A percentile compares a stretch with the other conserved stretches of the same genome.
Evolutionary conservation across 2,329 filamentous ascomycete genomes (phyloP).

Genomic region (Echinosphaeria canescens): DNA sequence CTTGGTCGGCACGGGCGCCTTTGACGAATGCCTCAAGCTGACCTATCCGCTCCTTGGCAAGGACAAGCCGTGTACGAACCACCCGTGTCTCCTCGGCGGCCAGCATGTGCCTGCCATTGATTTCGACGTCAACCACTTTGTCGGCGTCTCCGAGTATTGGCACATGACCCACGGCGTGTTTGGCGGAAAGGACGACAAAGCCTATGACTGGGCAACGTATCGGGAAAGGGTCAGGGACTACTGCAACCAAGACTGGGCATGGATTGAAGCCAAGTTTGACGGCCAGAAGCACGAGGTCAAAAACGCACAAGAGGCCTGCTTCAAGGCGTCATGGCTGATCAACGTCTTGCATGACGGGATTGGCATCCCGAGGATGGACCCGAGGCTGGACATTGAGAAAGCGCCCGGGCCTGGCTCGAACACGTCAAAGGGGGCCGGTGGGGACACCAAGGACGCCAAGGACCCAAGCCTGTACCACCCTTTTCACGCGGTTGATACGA

Average conservation of each 20-base stretch:
- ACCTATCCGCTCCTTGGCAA: constrained; percentile 82
- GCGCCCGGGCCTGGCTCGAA: constrained; percentile 33
- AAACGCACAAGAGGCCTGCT: constrained; percentile 73
- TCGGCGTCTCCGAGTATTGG: constrained; percentile 97
- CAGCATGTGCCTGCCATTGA: constrained; percentile 90
- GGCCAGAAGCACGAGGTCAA: constrained; percentile 53
- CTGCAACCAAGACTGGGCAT: constrained; percentile 64
- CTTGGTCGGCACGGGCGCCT: constrained; percentile 68
- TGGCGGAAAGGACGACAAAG: constrained; percentile 52
- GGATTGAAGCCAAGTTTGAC: constrained; percentile 43
- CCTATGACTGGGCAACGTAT: constrained; percentile 81
- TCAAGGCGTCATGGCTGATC: constrained; percentile 96
- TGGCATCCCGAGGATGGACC: constrained; percentile 40
- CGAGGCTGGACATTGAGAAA: constrained; percentile 53
- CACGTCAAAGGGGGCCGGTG: constrained; percentile 46
- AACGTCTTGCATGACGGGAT: constrained; percentile 94
- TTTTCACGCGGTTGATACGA: constrained; percentile 86
- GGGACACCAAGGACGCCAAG: constrained; percentile 47
- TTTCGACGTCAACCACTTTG: constrained; percentile 92
- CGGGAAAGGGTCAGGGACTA: constrained; percentile 70
- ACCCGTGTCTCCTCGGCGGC: constrained; percentile 77
- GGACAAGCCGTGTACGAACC: constrained; percentile 61
- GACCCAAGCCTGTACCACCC: constrained; percentile 21
- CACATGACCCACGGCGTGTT: constrained; percentile 96
- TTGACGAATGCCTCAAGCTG: constrained; percentile 61